These are phyloP conservation scores for Suhomyces emberorum DNA, from an alignment of 805 yeast genomes.

Conservation along the genomic window DNA sequence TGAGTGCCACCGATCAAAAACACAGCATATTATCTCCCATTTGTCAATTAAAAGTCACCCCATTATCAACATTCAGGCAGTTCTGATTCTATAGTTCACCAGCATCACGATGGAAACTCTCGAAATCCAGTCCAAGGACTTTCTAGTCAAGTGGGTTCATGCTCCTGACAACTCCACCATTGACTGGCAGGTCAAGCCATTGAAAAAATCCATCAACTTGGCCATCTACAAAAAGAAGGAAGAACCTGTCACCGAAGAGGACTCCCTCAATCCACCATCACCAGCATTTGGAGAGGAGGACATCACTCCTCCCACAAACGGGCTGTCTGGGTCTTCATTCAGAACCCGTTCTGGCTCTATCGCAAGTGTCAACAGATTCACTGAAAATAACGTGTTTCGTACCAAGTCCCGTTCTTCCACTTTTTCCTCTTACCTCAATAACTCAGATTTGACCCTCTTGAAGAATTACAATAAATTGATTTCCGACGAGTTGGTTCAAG, in stretches of 20 bases:
- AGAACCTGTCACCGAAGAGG: slow-evolving; percentile 8
- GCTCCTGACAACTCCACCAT: slow-evolving; percentile 65
- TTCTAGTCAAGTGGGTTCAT: slow-evolving; percentile 86
- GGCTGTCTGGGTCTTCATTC: slow-evolving; percentile 30
- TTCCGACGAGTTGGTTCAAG: slow-evolving; percentile 62
- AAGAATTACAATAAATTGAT: slow-evolving; percentile 52
- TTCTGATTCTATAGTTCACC: too few species aligned
- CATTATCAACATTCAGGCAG: too few species aligned
- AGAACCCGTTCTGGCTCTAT: slow-evolving; percentile 27
- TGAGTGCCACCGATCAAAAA: too few species aligned
- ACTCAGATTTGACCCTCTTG: slow-evolving; percentile 45
- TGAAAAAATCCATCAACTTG: slow-evolving; percentile 43
- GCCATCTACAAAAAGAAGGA: slow-evolving; percentile 37
- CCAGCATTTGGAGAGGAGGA: slow-evolving; percentile 2
- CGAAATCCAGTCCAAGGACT: slow-evolving; percentile 86
- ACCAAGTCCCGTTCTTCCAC: slow-evolving; percentile 36
- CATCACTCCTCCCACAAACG: not conserved
- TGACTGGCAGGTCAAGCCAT: slow-evolving; percentile 79
- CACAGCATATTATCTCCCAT: too few species aligned
- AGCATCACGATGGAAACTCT: slow-evolving; percentile 81
- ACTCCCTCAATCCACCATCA: slow-evolving; percentile 5
- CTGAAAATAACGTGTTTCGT: slow-evolving; percentile 29
- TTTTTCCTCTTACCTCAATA: slow-evolving; percentile 37
- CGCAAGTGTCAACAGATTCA: slow-evolving; percentile 32
- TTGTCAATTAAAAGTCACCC: too few species aligned